Evolutionary conservation across 108 stramenopile genomes (phyloP), one percentile per base, ranked within the genome.

Genomic region (Chaetoceros tenuissimus): DNA sequence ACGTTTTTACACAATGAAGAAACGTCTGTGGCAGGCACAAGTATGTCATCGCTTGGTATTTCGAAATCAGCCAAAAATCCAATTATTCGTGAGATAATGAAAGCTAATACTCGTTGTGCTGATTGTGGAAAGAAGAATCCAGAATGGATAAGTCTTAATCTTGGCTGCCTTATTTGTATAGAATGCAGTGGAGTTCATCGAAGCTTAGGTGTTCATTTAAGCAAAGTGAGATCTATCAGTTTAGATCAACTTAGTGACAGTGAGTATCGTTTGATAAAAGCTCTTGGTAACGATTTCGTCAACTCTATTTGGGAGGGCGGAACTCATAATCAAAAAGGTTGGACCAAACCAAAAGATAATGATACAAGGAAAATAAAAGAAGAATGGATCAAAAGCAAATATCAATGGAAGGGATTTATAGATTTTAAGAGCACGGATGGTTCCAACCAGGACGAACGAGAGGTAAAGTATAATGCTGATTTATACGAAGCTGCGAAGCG

Each of bases 151-250:
- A 82, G 76, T 16, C 54, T 92, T 44, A 96, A 92, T 67, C 62
- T 94, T 25, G 92, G 92, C 24, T 73, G 90, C 23, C 53, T 92
- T n/a, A 57, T 99, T 17, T 99, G 98, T 64, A 94, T 99, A 57
- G 87, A 93, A 55, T 99, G 98, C 71, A 85, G 89, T 56, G 98
- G 95, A n/a, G 89, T 99, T 1, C 98, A 99, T 58, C 82, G 98
- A 48, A 89, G 84, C 55, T 75, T 99, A 13, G 98, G 98, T 28
- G 96, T 97, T 23, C 96, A 97, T 72, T 87, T 99, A 28, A 92
- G 89, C 69, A 95, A 96, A 71, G 96, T 97, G 53, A 74, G 89
- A 30, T 87, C 85, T 22, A 67, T 92, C 19, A 75, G 73, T 56
- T 57, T 92, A 31, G 89, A 92, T 60, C 67, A 71, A 44, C 48